phyloP scores from a whole-genome alignment of 495 filamentous ascomycete species.

The Apodospora peruviana region DNA sequence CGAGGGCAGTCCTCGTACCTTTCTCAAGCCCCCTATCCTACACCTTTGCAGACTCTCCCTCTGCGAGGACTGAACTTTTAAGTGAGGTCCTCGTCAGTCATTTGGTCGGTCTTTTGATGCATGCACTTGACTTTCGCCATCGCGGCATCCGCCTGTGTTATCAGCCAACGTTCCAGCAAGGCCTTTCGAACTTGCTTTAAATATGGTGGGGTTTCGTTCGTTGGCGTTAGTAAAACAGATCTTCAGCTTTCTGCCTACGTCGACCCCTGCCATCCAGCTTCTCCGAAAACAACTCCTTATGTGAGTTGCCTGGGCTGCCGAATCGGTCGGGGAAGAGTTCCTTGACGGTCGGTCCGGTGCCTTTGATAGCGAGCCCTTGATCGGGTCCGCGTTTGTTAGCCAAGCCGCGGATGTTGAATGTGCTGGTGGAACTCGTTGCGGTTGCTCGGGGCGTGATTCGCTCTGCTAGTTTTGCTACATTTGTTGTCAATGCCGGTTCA shows the following conservation, averaged over 20 bases:
- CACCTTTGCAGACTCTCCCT: too few species aligned
- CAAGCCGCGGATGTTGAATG: constrained; percentile 59
- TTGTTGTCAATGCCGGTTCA: constrained; percentile 16
- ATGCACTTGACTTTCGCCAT: too few species aligned
- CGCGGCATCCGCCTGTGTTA: too few species aligned
- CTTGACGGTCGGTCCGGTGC: constrained; percentile 51
- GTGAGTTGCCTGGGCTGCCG: constrained; percentile 44
- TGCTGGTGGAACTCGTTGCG: constrained; percentile 7
- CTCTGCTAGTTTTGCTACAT: constrained; percentile 31
- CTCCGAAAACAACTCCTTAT: constrained; percentile 65
- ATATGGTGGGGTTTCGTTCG: too few species aligned
- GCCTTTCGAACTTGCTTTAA: too few species aligned
- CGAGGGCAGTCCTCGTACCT: too few species aligned
- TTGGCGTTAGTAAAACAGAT: constrained; percentile 47
- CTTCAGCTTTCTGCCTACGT: constrained; percentile 47
- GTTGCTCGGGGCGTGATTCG: constrained; percentile 28
- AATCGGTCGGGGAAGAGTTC: constrained; percentile 69
- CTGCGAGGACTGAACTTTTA: too few species aligned
- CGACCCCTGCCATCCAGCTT: constrained; percentile 40
- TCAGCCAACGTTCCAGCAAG: too few species aligned
- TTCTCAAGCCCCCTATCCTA: too few species aligned
- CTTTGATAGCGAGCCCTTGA: constrained; percentile 62
- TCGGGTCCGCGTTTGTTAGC: constrained; percentile 42
- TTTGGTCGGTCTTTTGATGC: too few species aligned
- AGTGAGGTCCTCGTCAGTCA: too few species aligned